These are phyloP conservation scores for Aspergillus aculeatinus DNA, from an alignment of 2,329 filamentous ascomycete species.

Conservation along the genomic window DNA sequence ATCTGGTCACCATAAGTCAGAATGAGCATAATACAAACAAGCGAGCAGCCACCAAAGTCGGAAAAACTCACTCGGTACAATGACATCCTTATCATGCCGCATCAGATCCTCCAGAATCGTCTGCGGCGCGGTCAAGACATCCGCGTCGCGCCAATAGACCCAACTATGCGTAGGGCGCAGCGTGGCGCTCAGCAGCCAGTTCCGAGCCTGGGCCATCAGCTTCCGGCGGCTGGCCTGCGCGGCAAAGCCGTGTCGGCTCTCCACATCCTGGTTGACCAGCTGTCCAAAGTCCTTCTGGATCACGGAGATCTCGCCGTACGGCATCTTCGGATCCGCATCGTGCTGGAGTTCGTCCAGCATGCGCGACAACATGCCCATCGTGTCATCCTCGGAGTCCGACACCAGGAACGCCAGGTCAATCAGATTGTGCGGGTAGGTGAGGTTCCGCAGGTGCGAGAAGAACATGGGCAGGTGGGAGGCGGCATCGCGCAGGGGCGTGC, in stretches of 20 bases:
- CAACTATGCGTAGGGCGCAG: conserved; percentile 93
- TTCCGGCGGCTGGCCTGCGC: conserved; percentile 92
- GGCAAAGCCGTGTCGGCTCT: conserved; percentile 95
- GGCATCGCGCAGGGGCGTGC: conserved; percentile 90
- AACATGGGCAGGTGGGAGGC: conserved; percentile 94
- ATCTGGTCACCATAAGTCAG: conserved; percentile 53
- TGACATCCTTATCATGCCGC: conserved; percentile 98
- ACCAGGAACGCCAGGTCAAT: conserved; percentile 97
- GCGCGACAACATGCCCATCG: conserved; percentile 70
- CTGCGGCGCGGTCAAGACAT: conserved; percentile 94
- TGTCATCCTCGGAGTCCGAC: conserved; percentile 94
- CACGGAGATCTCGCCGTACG: conserved; percentile 94
- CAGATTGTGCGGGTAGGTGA: conserved; percentile 94
- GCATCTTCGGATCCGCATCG: conserved; percentile 73
- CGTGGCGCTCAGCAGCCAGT: conserved; percentile 93
- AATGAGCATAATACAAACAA: neutral
- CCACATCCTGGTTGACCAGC: conserved; percentile 95
- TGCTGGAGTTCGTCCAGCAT: conserved; percentile 77
- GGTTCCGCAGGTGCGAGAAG: conserved; percentile 93
- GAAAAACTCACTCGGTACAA: conserved; percentile 81
- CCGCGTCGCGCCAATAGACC: conserved; percentile 99
- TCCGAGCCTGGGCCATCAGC: conserved; percentile 95
- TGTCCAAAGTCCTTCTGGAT: conserved; percentile 99
- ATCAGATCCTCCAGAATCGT: conserved; percentile 97
- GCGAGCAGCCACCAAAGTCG: conserved; percentile 14